These are phyloP conservation scores for Hysterangium stoloniferum DNA, from an alignment of 768 basidiomycete genomes.

Conservation along the genomic window DNA sequence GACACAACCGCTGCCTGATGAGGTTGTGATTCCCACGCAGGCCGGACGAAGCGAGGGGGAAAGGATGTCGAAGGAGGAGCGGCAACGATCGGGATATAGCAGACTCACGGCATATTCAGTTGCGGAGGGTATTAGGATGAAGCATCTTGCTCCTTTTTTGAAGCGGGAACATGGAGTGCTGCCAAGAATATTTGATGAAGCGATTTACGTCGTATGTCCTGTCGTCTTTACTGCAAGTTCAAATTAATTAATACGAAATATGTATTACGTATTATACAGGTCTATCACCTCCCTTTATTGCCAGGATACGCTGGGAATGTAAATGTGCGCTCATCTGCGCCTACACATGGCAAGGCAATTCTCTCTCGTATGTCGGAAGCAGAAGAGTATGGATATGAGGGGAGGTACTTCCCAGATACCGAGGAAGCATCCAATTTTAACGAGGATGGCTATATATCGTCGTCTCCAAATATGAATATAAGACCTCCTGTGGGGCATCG, in stretches of 20 bases:
- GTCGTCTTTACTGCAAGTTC: too few species aligned
- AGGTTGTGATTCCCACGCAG: conserved; percentile 23
- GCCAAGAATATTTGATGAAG: conserved; percentile 87
- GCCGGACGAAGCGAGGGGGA: conserved; percentile 84
- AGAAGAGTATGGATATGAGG: conserved; percentile 87
- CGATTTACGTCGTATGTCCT: conserved; percentile 84
- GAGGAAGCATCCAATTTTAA: conserved; percentile 16
- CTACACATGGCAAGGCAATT: conserved; percentile 51
- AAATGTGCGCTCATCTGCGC: conserved; percentile 77
- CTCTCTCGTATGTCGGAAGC: conserved; percentile 71
- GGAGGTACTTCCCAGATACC: conserved; percentile 58
- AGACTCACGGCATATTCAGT: conserved; percentile 87
- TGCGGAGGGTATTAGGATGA: conserved; percentile 80
- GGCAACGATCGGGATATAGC: conserved; percentile 72
- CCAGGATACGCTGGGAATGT: conserved; percentile 85
- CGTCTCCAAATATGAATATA: conserved; percentile 17
- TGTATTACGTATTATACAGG: conserved; percentile 37
- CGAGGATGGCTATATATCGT: conserved; percentile 57
- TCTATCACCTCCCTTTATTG: conserved; percentile 86
- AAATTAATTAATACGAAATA: background rate
- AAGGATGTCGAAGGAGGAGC: conserved; percentile 79
- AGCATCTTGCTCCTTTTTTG: conserved; percentile 73
- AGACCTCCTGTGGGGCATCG: background rate
- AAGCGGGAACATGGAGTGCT: conserved; percentile 91
- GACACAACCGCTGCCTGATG: conserved; percentile 54